Conservation (phyloP, 805 yeast genomes). For the Teunomyces funiuensis region DNA sequence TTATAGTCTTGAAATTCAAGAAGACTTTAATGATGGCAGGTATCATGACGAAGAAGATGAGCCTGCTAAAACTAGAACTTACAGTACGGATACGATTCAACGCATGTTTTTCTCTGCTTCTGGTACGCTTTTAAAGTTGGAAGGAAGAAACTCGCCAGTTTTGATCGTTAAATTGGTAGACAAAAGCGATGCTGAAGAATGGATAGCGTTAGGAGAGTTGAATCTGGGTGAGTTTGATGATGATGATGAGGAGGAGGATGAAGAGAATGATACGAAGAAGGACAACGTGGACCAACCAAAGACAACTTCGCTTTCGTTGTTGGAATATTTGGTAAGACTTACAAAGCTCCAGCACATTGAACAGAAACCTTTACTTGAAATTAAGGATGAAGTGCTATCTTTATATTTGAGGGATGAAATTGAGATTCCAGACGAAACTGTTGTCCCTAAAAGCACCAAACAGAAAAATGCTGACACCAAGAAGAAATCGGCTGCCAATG, state of each 20-base stretch:
- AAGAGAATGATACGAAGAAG: conserved; percentile 8
- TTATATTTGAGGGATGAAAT: conserved; percentile 62
- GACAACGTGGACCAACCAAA: conserved; percentile 5
- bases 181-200: conserved; percentile 15
- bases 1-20: conserved; percentile 50
- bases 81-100: conserved; percentile 43
- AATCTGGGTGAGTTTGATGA: conserved; percentile 16
- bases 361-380: conserved; percentile 49
- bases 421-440: neutral
- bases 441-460: conserved; percentile 18
- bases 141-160: conserved; percentile 64
- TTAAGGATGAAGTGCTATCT: conserved; percentile 66
- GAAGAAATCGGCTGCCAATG: conserved; percentile 13
- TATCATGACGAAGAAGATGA: conserved; percentile 62
- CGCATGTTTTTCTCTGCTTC: conserved; percentile 69
- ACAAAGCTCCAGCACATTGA: conserved; percentile 61
- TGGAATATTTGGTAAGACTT: conserved; percentile 64
- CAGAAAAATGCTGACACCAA: conserved; percentile 13
- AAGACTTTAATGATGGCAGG: conserved; percentile 67
- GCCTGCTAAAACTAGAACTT: conserved; percentile 29
- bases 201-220: conserved; percentile 21
- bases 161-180: conserved; percentile 53
- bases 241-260: conserved; percentile 11
- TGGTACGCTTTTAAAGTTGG: conserved; percentile 61
- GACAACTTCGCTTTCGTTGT: conserved; percentile 47